Evolutionary conservation across 441 rosid species (phyloP).

Genomic region (Cnidoscolus chayamansa): DNA sequence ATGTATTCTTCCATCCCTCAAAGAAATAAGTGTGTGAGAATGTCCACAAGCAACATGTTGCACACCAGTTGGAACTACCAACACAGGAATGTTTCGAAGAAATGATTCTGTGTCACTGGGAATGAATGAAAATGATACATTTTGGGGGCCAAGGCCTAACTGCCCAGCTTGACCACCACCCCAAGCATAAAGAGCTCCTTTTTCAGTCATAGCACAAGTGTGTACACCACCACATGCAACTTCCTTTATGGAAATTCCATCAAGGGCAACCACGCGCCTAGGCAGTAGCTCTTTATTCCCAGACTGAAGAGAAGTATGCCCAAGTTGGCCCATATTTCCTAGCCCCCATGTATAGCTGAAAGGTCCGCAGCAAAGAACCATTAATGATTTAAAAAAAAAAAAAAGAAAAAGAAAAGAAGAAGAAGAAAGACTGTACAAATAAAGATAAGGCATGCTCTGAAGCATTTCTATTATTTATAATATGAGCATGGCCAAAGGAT

Average conservation of each 20-base stretch:
- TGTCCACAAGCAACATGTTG: conserved; percentile 93
- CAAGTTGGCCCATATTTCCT: conserved; percentile 93
- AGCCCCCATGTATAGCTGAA: conserved; percentile 92
- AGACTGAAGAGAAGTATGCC: conserved; percentile 84
- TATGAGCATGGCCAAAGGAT: background rate
- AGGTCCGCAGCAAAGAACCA: conserved; percentile 26
- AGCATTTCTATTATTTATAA: background rate
- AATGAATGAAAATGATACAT: conserved; percentile 57
- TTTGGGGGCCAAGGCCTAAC: conserved; percentile 83
- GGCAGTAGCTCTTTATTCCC: conserved; percentile 90
- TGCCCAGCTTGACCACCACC: conserved; percentile 93
- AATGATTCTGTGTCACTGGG: conserved; percentile 56
- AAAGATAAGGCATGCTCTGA: background rate
- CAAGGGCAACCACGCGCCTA: conserved; percentile 82
- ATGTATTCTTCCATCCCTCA: conserved; percentile 73
- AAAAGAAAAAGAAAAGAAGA: background rate
- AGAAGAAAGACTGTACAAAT: background rate
- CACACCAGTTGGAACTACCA: conserved; percentile 65
- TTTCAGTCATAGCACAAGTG: conserved; percentile 68
- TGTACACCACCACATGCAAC: conserved; percentile 95
- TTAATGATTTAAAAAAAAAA: conserved; percentile 17
- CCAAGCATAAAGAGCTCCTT: conserved; percentile 94
- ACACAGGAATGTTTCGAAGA: conserved; percentile 67
- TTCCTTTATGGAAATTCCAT: conserved; percentile 55
- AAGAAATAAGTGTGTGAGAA: conserved; percentile 72